A percentile compares a stretch with the other conserved stretches of the same genome.
phyloP scores from a whole-genome alignment of 805 yeast genomes.

The Candida multigemmis region DNA sequence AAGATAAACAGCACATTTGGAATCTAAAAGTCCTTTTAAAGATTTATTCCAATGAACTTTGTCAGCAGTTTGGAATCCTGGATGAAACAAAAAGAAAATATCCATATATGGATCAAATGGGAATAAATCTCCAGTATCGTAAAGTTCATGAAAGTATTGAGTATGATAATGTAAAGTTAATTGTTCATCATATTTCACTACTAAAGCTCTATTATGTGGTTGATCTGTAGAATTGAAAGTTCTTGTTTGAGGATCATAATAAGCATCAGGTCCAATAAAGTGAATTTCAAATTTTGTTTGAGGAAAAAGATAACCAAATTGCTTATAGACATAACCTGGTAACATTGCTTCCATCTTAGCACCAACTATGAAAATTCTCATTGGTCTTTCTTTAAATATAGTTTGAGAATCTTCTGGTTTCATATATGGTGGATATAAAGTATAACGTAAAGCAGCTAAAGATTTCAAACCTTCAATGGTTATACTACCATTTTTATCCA shows the following conservation, averaged over 20 bases:
- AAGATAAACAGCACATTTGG: conserved; percentile 86
- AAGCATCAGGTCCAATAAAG: conserved; percentile 90
- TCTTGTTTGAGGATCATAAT: conserved; percentile 61
- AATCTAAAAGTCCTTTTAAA: conserved; percentile 78
- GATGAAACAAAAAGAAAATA: conserved; percentile 89
- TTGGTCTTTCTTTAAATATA: conserved; percentile 71
- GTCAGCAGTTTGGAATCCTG: conserved; percentile 83
- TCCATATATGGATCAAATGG: conserved; percentile 98
- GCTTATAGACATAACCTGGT: conserved; percentile 95
- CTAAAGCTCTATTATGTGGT: conserved; percentile 51
- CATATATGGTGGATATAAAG: conserved; percentile 63
- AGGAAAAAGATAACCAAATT: conserved; percentile 79
- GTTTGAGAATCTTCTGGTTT: conserved; percentile 39
- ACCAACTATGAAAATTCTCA: conserved; percentile 83
- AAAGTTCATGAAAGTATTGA: conserved; percentile 82
- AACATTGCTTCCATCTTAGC: conserved; percentile 89
- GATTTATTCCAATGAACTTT: conserved; percentile 78
- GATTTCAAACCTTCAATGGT: conserved; percentile 91
- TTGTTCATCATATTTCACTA: conserved; percentile 64
- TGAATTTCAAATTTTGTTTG: conserved; percentile 75
- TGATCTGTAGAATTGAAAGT: conserved; percentile 47
- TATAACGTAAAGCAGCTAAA: conserved; percentile 83
- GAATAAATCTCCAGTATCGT: conserved; percentile 89
- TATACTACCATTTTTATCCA: conserved; percentile 79
- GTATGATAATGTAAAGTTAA: conserved; percentile 77